Base-by-base conservation (phyloP, 306 rosid genomes). In the Fragaria iinumae region DNA sequence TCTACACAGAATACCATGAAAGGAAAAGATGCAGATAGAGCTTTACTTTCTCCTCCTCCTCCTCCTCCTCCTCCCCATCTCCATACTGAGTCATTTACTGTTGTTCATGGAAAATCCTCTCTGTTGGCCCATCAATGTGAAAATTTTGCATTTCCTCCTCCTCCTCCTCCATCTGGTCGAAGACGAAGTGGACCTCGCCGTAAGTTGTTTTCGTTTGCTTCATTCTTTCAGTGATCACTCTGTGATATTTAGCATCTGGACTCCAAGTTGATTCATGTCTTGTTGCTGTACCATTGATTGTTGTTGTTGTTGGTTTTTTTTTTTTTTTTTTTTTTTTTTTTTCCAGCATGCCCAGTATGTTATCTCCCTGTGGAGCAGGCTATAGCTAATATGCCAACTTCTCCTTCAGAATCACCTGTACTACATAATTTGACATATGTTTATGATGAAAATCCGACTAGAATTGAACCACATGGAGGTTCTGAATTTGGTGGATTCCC, bases 401-500 rank as follows among this genome's bases (percentile, higher is more conserved):
- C 76, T 21, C 85, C 96, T 76, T 89, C 97, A 72, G 82, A 45
- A 57, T 92, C 97, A 81, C 96, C 96, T 9, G 81, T 90, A 64
- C 86, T 95, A 52, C 92, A 49, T 66, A 77, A 77, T 87, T 87
- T 92, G 87, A 80, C 91, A n/a, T 92, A 95, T 84, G 88, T 83
- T 38, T 89, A 82, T 59, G 90, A 92, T 44, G 89, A 86, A 72
- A 89, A 86, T 85, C 90, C 92, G 67, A 74, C 62, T 73, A 68
- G 83, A 83, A 78, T 66, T 75, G 97, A 92, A 73, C 85, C 86
- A 18, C 89, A 84, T 44, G 81, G 93, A 21, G 97, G 98, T 79
- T 91, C 98, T 74, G 97, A 87, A 82, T 95, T 95, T 88, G 97
- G 98, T 74, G 98, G 98, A 62, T 92, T 87, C 82, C 96, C 96